Evolutionary conservation across 257 asterid genomes (phyloP).

Genomic region (Lavandula angustifolia): DNA sequence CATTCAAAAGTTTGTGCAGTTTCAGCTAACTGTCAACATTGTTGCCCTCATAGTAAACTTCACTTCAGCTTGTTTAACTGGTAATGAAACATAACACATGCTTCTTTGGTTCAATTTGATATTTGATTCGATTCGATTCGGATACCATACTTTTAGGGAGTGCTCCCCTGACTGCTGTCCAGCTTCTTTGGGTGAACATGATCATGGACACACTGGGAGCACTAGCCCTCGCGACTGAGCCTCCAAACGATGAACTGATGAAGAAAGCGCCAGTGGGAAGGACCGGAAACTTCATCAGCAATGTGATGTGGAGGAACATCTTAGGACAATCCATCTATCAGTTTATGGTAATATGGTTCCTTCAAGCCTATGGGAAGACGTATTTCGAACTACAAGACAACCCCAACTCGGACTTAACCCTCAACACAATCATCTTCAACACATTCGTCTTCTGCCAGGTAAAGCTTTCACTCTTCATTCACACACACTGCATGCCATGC

Average conservation of each 20-base stretch:
- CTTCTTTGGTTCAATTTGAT: no score
- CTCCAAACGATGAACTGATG: conserved; percentile 85
- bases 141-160: conserved; percentile 61
- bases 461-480: background rate
- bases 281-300: conserved; percentile 69
- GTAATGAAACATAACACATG: conserved; percentile 34
- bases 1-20: conserved; percentile 88
- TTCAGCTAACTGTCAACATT: conserved; percentile 82
- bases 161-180: conserved; percentile 98
- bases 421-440: conserved; percentile 90
- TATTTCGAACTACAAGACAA: conserved; percentile 50
- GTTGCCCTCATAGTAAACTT: conserved; percentile 85
- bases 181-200: conserved; percentile 98
- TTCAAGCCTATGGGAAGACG: conserved; percentile 66
- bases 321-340: conserved; percentile 87
- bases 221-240: conserved; percentile 94
- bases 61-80: conserved; percentile 82
- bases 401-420: conserved; percentile 63
- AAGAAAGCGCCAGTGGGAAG: conserved; percentile 89
- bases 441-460: conserved; percentile 98
- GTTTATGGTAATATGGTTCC: conserved; percentile 78
- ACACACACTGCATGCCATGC: no score
- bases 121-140: background rate
- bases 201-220: conserved; percentile 99
- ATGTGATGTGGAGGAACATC: conserved; percentile 97